A percentile compares a stretch with the other conserved stretches of the same genome.
phyloP scores from a whole-genome alignment of 2,329 filamentous ascomycete species.

The Aureobasidium sp. region DNA sequence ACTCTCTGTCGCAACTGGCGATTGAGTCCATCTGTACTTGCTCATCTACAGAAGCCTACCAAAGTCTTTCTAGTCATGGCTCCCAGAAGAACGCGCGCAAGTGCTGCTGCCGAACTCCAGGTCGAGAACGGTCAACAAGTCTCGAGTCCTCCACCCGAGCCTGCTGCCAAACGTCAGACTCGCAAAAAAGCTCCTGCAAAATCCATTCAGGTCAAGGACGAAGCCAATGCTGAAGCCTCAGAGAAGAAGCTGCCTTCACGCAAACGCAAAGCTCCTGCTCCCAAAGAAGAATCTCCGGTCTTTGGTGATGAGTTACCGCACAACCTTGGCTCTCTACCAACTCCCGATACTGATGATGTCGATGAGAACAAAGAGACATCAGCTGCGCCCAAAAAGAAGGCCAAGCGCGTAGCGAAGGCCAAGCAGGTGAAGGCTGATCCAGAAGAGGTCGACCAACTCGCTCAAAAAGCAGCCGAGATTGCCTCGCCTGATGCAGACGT shows the following conservation, averaged over 20 bases:
- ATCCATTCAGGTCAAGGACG: conserved; percentile 17
- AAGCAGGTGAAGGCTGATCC: conserved; percentile 15
- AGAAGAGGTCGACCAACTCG: conserved; percentile 12
- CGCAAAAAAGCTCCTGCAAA: background rate
- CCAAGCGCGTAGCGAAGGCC: conserved; percentile 8
- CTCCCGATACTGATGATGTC: conserved; percentile 18
- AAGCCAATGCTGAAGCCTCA: conserved; percentile 3
- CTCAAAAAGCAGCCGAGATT: conserved; percentile 12
- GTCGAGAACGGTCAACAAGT: conserved; percentile 27
- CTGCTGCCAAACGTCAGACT: conserved; percentile 22
- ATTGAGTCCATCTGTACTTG: background rate
- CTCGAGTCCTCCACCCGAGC: conserved; percentile 34
- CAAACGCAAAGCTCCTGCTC: conserved; percentile 29
- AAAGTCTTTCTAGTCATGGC: conserved; percentile 6
- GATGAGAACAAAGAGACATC: conserved; percentile 13
- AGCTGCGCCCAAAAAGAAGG: conserved; percentile 14
- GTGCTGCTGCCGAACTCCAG: conserved; percentile 9
- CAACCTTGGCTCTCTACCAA: conserved; percentile 40
- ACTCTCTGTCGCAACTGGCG: conserved; percentile 4
- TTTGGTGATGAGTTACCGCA: conserved; percentile 45
- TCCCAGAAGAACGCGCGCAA: conserved; percentile 14
- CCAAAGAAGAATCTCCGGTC: conserved; percentile 14
- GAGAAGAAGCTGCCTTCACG: conserved; percentile 16
- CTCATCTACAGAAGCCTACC: background rate
- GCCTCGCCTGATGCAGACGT: conserved; percentile 11